Evolutionary conservation across 163 green algal species (phyloP), one percentile per base, ranked within the genome.

Genomic region (Coccomyxa subellipsoidea): DNA sequence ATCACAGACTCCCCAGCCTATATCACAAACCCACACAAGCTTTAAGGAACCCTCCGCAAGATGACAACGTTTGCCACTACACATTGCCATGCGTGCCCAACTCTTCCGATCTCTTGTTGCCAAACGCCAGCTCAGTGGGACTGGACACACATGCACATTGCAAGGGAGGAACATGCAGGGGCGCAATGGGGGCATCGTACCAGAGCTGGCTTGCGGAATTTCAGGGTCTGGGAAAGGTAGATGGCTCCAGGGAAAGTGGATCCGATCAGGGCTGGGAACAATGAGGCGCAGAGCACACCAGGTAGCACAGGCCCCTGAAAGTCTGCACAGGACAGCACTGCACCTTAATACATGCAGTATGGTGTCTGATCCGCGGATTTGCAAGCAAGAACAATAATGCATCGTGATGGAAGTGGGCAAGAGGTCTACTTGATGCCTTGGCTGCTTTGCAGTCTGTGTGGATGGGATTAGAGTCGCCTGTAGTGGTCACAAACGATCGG

Each of bases 191-290:
- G 66, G 66, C 66, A 27, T 34, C 66, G n/a, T n/a, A 95, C 91
- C 80, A 84, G 47, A 29, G 87, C 89, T 29, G 84, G 81, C 0
- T 80, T n/a, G 29, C 85, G 76, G 69, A 97, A 97, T 15, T 87
- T 89, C 3, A 96, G 86, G 0, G 76, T 89, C 82, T 97, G 93
- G 0, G 69, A 88, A 0, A 89, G 54, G 71, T 97, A 97, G 18
- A 97, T 32, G 0, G 91, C 86, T 0, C 93, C 92, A 5, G 92
- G 92, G 35, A 93, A 95, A 21, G 66, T 35, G 12, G 78, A 87
- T 23, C 92, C 92, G 21, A 97, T 95, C 35, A 96, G 90, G 6
- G 93, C 93, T 9, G 93, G 93, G 36, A 97, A 96, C 21, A 96
- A 83, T 0, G 92, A 93, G 0, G 93, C 92, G 35, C 91, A 76